A percentile compares a stretch with the other conserved stretches of the same genome.
These are phyloP conservation scores for Fusarium nodosum DNA, from an alignment of 2,329 filamentous ascomycete species.

Conservation along the genomic window DNA sequence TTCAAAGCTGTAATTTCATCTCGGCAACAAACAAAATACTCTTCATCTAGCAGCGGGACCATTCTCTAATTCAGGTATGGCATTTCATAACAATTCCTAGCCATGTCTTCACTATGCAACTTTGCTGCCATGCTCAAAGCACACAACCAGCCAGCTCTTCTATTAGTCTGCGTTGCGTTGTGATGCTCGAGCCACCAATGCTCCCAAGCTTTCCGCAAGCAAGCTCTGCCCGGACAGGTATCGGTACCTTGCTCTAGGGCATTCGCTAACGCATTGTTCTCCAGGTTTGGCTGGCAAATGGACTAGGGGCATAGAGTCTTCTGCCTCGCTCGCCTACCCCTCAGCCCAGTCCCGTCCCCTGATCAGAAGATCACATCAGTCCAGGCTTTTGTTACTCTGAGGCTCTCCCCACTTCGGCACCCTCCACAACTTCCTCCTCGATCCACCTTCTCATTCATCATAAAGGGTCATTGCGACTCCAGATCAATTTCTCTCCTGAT, in stretches of 20 bases:
- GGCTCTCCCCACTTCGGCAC: constrained; percentile 40
- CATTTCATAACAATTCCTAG: background rate
- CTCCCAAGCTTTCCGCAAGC: constrained; percentile 38
- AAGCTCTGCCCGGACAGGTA: constrained; percentile 35
- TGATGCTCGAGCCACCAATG: constrained; percentile 33
- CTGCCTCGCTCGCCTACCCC: constrained; percentile 34
- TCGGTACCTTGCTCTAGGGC: constrained; percentile 46
- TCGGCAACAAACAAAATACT: constrained; percentile 8
- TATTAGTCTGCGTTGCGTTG: constrained; percentile 7
- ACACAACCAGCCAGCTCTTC: constrained; percentile 1
- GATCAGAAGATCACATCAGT: constrained; percentile 43
- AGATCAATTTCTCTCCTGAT: constrained; percentile 32
- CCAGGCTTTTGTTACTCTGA: constrained; percentile 26
- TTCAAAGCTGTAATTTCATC: constrained; percentile 21
- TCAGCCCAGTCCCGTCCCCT: constrained; percentile 35
- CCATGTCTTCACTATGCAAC: constrained; percentile 1
- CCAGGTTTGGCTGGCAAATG: constrained; percentile 45
- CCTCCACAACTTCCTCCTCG: constrained; percentile 35
- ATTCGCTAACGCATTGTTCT: constrained; percentile 44
- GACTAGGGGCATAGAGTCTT: constrained; percentile 41
- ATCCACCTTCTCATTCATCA: constrained; percentile 40
- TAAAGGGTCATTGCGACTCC: constrained; percentile 33
- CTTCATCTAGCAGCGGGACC: background rate
- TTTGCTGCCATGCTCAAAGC: constrained; percentile 11
- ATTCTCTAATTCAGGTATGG: constrained; percentile 24